A percentile compares a stretch with the other conserved stretches of the same genome.
Evolutionary conservation across 129 eudicot genomes (phyloP).

Genomic region (Arctium minus): DNA sequence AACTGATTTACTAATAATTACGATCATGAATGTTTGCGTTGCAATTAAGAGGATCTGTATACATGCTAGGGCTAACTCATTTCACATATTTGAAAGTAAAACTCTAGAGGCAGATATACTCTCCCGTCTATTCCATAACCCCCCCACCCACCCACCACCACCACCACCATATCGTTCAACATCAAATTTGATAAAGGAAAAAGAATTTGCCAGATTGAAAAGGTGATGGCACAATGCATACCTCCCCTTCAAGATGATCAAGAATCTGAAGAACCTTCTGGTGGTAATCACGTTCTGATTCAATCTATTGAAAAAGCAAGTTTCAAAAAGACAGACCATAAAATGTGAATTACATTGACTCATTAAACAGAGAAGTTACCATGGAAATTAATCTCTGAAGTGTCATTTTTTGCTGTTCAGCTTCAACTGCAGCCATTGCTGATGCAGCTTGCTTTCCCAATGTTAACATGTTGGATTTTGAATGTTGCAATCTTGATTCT

Average conservation of each 20-base stretch:
- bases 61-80: too few species aligned
- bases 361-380: constrained; percentile 29
- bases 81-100: too few species aligned
- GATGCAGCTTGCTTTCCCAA: constrained; percentile 70
- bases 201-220: not conserved
- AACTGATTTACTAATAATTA: too few species aligned
- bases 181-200: not conserved
- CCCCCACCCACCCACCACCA: too few species aligned
- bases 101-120: too few species aligned
- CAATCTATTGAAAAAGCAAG: constrained; percentile 48
- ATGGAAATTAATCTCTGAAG: constrained; percentile 60
- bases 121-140: too few species aligned
- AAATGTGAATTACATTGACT: not conserved
- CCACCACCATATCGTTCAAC: too few species aligned
- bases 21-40: too few species aligned
- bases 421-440: constrained; percentile 84
- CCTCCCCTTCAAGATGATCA: constrained; percentile 92
- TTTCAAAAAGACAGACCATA: not conserved
- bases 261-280: constrained; percentile 83
- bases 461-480: constrained; percentile 58
- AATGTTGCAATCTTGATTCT: constrained; percentile 68
- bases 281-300: constrained; percentile 87
- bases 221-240: constrained; percentile 20
- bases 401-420: constrained; percentile 70
- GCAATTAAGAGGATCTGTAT: too few species aligned